Conservation (phyloP, 192 early-diverging fungal species). For the Coemansia sp. region DNA sequence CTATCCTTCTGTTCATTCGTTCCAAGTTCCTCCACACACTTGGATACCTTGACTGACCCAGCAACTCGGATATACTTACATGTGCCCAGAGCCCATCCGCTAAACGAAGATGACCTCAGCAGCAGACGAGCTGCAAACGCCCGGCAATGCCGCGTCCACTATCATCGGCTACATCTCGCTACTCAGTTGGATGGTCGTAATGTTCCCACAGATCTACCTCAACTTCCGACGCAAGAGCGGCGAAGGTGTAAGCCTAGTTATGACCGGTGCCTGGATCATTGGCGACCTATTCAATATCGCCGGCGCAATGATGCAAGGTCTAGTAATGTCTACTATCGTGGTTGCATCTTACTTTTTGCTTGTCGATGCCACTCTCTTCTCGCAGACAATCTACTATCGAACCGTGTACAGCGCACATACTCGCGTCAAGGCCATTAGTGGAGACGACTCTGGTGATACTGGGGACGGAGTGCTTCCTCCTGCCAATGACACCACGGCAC, state of each 20-base stretch:
- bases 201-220: slow-evolving; percentile 78
- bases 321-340: slow-evolving; percentile 74
- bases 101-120: slow-evolving; percentile 2
- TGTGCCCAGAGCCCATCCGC: neutral
- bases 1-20: neutral
- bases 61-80: slow-evolving; percentile 1
- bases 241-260: slow-evolving; percentile 71
- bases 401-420: slow-evolving; percentile 35
- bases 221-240: slow-evolving; percentile 80
- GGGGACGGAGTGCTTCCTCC: neutral
- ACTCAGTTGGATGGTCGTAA: slow-evolving; percentile 79
- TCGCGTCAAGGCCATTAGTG: slow-evolving; percentile 13
- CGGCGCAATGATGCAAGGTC: slow-evolving; percentile 72
- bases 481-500: neutral
- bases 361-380: slow-evolving; percentile 68
- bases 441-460: slow-evolving; percentile 2
- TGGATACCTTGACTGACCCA: neutral
- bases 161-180: slow-evolving; percentile 68
- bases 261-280: slow-evolving; percentile 75
- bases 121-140: neutral
- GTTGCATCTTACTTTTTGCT: slow-evolving; percentile 74
- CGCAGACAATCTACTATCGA: slow-evolving; percentile 70
- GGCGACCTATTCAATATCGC: slow-evolving; percentile 78
- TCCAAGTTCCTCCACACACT: neutral
- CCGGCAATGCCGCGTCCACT: slow-evolving; percentile 19